A percentile compares a stretch with the other conserved stretches of the same genome.
Evolutionary conservation across 768 basidiomycete genomes (phyloP).

Genomic region (Boletus eberwhitei): DNA sequence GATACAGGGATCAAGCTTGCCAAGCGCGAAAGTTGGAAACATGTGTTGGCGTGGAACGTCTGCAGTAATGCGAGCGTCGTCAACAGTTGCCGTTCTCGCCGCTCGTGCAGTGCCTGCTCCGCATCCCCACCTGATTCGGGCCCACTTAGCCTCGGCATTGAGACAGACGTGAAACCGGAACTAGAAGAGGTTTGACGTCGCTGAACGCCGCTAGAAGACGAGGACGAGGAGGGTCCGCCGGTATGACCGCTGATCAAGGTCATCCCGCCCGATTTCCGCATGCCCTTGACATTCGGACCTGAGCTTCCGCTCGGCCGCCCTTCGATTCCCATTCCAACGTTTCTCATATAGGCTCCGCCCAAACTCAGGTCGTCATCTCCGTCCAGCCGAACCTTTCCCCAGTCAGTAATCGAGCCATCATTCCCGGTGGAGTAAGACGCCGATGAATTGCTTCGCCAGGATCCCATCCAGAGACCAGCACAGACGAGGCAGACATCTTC

Average conservation of each 20-base stretch:
- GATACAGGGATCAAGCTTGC: slow-evolving; percentile 24
- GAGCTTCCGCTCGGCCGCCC: slow-evolving; percentile 42
- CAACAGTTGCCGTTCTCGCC: slow-evolving; percentile 34
- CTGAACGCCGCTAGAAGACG: slow-evolving; percentile 31
- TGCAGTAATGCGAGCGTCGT: slow-evolving; percentile 61
- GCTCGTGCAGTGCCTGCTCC: slow-evolving; percentile 20
- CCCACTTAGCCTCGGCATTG: slow-evolving; percentile 30
- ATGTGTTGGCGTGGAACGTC: slow-evolving; percentile 64
- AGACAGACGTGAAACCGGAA: slow-evolving; percentile 17
- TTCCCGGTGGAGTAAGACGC: slow-evolving; percentile 48
- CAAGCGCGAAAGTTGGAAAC: slow-evolving; percentile 52
- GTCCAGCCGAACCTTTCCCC: slow-evolving; percentile 58
- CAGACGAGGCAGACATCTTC: slow-evolving; percentile 84
- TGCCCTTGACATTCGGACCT: slow-evolving; percentile 34
- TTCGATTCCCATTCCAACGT: slow-evolving; percentile 69
- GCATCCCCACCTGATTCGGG: slow-evolving; percentile 3
- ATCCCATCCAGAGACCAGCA: slow-evolving; percentile 78
- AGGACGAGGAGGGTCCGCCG: slow-evolving; percentile 27
- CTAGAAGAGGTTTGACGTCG: slow-evolving; percentile 35
- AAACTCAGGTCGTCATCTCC: slow-evolving; percentile 62
- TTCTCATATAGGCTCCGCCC: slow-evolving; percentile 44
- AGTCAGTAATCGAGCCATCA: slow-evolving; percentile 44
- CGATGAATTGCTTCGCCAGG: slow-evolving; percentile 50
- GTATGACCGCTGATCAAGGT: slow-evolving; percentile 38
- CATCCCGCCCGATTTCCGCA: slow-evolving; percentile 47